Base-by-base conservation (phyloP, 2,329 filamentous ascomycete genomes). In the Beauveria scarabaeidicola region DNA sequence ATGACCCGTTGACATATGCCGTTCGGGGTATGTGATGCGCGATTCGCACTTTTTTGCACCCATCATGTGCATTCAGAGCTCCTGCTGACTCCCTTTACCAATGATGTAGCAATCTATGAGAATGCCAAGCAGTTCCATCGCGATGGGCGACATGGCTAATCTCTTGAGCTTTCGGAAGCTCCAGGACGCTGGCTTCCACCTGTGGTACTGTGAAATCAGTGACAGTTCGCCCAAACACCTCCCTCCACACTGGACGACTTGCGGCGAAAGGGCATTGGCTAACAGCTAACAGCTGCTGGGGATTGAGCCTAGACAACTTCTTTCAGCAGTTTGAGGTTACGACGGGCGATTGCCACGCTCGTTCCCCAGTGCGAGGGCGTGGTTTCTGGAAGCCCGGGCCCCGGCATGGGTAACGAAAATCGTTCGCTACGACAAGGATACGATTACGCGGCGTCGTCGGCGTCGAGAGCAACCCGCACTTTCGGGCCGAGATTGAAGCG, bases 351-450 rank as follows among this genome's bases (percentile, higher is more conserved):
- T 17, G n/a, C 47, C 27, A 38, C 17, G 38, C 47, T 58, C 3
- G 56, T 58, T 8, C 47, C 36, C 7, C 23, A 41, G 46, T 32
- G 36, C 38, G 21, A 38, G 23, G 76, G 77, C 36, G 61, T 67
- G 7, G 66, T 78, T 50, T 50, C 72, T 79, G 38, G 77, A 79
- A 79, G 61, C 68, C 78, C 1, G 77, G 76, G 76, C 21, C 75
- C 76, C 4, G 75, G 75, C 3, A 62, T 70, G 47, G 77, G 76
- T 32, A 78, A 75, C 62, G 75, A 78, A 62, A 69, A 32, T 78
- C 13, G 69, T 69, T 23, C 69, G 71, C 36, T 77, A 69, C 61
- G 68, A 74, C 63, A 19, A 64, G 8, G 63, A 64, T 19, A 63
- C 64, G 19, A 63, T 78, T 19, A 64, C 67, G 1, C 64, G 63